Percentiles rank a stretch among this genome's conserved stretches.
phyloP scores from a whole-genome alignment of 2,329 filamentous ascomycete genomes.

The Myriosclerotinia curreyana region DNA sequence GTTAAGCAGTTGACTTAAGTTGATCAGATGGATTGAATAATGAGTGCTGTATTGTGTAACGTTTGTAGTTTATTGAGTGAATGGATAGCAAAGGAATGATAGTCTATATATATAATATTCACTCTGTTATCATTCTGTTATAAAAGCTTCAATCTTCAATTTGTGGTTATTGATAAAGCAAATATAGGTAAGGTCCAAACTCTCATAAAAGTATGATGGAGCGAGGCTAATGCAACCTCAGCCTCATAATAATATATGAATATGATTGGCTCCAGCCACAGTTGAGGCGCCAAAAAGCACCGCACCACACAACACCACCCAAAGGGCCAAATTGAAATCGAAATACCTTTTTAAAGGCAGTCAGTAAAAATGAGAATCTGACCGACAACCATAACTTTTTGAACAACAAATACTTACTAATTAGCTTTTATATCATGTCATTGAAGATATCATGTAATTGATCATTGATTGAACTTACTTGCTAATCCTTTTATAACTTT shows the following conservation, averaged over 20 bases:
- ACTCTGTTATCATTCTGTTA: neutral
- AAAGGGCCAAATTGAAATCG: constrained; percentile 7
- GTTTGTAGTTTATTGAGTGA: neutral
- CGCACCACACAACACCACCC: too few species aligned
- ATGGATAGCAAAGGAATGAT: neutral
- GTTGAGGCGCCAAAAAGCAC: neutral
- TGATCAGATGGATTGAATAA: too few species aligned
- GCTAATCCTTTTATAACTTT: constrained; percentile 8
- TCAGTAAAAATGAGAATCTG: constrained; percentile 19
- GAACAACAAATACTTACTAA: too few species aligned
- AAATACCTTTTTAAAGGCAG: constrained; percentile 19
- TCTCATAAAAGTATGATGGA: neutral
- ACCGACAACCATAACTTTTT: constrained; percentile 17
- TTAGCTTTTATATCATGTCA: constrained; percentile 15
- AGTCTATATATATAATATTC: neutral
- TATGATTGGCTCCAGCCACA: constrained; percentile 23
- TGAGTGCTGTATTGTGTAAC: too few species aligned
- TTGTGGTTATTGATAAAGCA: constrained; percentile 15
- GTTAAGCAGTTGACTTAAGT: too few species aligned
- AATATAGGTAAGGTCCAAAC: constrained; percentile 3
- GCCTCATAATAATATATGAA: neutral
- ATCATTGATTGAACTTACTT: constrained; percentile 6
- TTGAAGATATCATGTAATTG: constrained; percentile 11
- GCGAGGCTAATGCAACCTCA: constrained; percentile 8
- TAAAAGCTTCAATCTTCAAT: constrained; percentile 4